Evolutionary conservation across 192 early-diverging fungal species (phyloP).

Genomic region (Geosiphon pyriformis): DNA sequence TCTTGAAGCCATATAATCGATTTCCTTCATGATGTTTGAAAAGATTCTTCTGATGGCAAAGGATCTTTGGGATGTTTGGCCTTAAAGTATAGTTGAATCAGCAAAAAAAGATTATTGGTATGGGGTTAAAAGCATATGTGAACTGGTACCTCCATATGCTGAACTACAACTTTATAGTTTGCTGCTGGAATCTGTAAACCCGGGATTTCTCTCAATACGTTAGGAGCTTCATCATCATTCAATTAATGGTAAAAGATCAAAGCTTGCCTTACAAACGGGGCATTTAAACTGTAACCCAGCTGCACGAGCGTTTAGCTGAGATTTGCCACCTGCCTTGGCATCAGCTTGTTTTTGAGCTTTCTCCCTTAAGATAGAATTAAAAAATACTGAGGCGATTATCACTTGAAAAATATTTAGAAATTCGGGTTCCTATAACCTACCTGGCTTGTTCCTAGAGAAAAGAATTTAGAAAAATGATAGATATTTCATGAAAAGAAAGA

Average conservation of each 20-base stretch:
- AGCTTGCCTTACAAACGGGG: slow-evolving; percentile 34
- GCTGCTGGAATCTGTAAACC: slow-evolving; percentile 26
- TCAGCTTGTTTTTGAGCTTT: slow-evolving; percentile 35
- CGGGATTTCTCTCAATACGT: neutral
- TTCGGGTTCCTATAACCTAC: slow-evolving; percentile 10
- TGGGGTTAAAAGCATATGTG: neutral
- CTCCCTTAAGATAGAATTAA: slow-evolving; percentile 19
- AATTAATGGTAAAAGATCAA: neutral
- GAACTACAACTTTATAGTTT: slow-evolving; percentile 31
- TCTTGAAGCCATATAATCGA: neutral
- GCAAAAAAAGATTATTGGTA: neutral
- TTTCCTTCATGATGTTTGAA: neutral
- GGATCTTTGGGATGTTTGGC: slow-evolving; percentile 22
- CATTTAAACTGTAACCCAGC: slow-evolving; percentile 31
- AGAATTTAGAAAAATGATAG: neutral
- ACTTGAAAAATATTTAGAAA: neutral
- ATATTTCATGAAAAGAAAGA: neutral
- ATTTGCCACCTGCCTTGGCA: slow-evolving; percentile 32
- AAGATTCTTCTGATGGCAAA: slow-evolving; percentile 15
- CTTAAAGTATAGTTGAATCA: neutral
- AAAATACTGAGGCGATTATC: no score
- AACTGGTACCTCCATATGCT: slow-evolving; percentile 31
- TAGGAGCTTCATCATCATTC: neutral
- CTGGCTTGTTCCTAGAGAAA: slow-evolving; percentile 37
- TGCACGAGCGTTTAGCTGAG: slow-evolving; percentile 28